Percentiles rank a stretch among this genome's conserved stretches.
Evolutionary conservation across 805 yeast species (phyloP).

Genomic region (Maudiozyma bulderi): DNA sequence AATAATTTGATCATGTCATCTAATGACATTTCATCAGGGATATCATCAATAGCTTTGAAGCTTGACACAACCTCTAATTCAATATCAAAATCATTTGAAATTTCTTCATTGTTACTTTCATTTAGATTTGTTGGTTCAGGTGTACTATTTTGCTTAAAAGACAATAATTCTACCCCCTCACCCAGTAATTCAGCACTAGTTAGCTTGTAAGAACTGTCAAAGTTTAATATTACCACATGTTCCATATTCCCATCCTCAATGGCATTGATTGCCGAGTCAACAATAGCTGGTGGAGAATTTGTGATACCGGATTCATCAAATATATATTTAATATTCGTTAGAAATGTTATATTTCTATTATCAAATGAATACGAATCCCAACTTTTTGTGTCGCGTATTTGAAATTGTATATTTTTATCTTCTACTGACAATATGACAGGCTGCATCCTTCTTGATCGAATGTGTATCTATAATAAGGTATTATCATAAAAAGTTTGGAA

Average conservation of each 20-base stretch:
- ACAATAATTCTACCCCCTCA: slow-evolving; percentile 20
- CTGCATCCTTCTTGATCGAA: slow-evolving; percentile 1
- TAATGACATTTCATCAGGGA: slow-evolving; percentile 11
- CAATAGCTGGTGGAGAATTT: neutral
- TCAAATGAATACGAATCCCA: neutral
- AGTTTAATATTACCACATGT: slow-evolving; percentile 20
- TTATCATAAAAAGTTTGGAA: neutral
- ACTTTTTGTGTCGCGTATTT: neutral
- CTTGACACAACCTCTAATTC: slow-evolving; percentile 22
- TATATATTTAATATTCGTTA: slow-evolving; percentile 23
- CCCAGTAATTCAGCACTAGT: slow-evolving; percentile 20
- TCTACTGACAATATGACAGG: slow-evolving; percentile 12
- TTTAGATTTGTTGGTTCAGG: neutral
- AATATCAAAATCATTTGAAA: slow-evolving; percentile 7
- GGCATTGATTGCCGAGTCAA: neutral
- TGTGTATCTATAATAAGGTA: neutral
- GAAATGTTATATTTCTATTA: slow-evolving; percentile 11
- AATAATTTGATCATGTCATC: slow-evolving; percentile 18
- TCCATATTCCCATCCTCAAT: slow-evolving; percentile 12
- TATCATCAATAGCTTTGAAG: slow-evolving; percentile 13
- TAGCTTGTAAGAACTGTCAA: slow-evolving; percentile 13
- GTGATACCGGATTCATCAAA: slow-evolving; percentile 21
- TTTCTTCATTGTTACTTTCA: neutral
- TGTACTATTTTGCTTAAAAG: slow-evolving; percentile 5
- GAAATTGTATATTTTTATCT: slow-evolving; percentile 15